Evolutionary conservation across 345 rosid species (phyloP).

Genomic region (Gossypium sturtianum): DNA sequence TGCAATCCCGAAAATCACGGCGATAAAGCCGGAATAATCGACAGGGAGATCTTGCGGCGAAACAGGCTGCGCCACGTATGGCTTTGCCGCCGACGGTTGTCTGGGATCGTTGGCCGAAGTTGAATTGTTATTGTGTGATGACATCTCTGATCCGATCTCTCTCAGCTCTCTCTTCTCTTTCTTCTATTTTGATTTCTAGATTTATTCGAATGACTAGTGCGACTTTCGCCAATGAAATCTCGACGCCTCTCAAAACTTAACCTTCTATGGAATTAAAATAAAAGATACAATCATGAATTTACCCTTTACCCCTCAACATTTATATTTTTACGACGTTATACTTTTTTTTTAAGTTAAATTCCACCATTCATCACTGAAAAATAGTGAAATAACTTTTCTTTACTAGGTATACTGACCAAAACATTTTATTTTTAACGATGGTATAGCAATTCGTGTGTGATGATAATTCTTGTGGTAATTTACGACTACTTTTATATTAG

Average conservation of each 20-base stretch:
- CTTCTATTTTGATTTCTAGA: neutral
- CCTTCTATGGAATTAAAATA: too few species aligned
- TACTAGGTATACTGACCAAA: too few species aligned
- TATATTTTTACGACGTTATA: too few species aligned
- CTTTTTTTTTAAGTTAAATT: too few species aligned
- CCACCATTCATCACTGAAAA: too few species aligned
- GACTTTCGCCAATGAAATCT: slow-evolving; percentile 12
- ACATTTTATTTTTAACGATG: too few species aligned
- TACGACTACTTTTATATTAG: too few species aligned
- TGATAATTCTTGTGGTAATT: accelerated
- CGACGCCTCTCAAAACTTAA: slow-evolving; percentile 41
- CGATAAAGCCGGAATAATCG: slow-evolving; percentile 92
- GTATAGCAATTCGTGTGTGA: too few species aligned
- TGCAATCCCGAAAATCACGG: slow-evolving; percentile 75
- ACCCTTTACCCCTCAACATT: too few species aligned
- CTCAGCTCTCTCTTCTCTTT: neutral
- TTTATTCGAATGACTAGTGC: neutral
- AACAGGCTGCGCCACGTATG: slow-evolving; percentile 42
- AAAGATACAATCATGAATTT: too few species aligned
- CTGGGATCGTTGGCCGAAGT: slow-evolving; percentile 80
- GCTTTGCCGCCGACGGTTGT: slow-evolving; percentile 71
- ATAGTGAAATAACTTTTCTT: too few species aligned
- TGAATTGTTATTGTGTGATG: slow-evolving; percentile 39
- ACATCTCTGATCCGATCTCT: slow-evolving; percentile 34
- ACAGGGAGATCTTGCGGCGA: slow-evolving; percentile 84